These are phyloP conservation scores for Citrus reticulata DNA, from an alignment of 345 rosid species.

Conservation along the genomic window DNA sequence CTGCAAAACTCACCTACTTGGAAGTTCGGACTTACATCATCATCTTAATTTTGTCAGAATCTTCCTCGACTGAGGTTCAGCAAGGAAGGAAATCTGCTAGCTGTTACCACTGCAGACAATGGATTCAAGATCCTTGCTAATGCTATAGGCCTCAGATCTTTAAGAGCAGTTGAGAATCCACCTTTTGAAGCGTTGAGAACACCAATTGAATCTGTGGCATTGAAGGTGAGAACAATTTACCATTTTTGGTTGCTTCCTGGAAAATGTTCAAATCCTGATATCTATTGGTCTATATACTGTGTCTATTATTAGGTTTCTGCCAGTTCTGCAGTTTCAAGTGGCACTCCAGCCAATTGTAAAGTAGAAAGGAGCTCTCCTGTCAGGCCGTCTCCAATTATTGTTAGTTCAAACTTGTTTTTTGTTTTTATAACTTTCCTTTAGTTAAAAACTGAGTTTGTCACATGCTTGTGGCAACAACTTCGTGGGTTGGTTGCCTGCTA, in stretches of 20 bases:
- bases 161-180: constrained; percentile 55
- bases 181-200: constrained; percentile 61
- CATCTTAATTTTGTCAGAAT: constrained; percentile 38
- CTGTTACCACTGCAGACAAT: constrained; percentile 78
- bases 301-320: constrained; percentile 53
- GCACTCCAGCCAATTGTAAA: constrained; percentile 60
- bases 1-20: background rate
- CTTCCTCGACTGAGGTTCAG: constrained; percentile 78
- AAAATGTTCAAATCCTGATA: constrained; percentile 11
- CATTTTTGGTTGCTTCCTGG: constrained; percentile 7
- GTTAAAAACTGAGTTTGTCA: background rate
- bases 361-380: constrained; percentile 84
- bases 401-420: constrained; percentile 20
- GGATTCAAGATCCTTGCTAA: constrained; percentile 93
- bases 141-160: constrained; percentile 56
- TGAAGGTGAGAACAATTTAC: constrained; percentile 36
- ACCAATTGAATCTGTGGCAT: constrained; percentile 59
- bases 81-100: constrained; percentile 87
- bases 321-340: constrained; percentile 44
- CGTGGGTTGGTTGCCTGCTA: background rate
- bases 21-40: background rate
- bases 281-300: constrained; percentile 8
- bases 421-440: background rate
- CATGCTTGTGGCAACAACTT: background rate
- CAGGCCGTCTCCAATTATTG: constrained; percentile 61